phyloP scores from a whole-genome alignment of 768 basidiomycete genomes.

The Rhizopogon salebrosus region DNA sequence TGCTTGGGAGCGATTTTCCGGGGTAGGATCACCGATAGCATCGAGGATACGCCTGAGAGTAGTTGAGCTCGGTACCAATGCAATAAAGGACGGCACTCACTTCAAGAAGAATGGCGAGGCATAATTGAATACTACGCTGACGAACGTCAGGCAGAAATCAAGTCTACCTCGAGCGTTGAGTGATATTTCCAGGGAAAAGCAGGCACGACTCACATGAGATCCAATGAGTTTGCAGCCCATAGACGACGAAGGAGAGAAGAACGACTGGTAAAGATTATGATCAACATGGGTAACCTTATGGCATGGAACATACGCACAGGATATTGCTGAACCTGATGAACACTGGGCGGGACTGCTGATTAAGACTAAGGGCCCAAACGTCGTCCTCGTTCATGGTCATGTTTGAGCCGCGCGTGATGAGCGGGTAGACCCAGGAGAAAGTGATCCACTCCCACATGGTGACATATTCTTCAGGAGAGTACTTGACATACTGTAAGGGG shows the following conservation, averaged over 20 bases:
- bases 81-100: slow-evolving; percentile 25
- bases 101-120: slow-evolving; percentile 83
- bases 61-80: not conserved
- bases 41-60: slow-evolving; percentile 51
- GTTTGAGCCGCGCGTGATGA: slow-evolving; percentile 44
- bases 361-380: slow-evolving; percentile 68
- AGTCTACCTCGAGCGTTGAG: slow-evolving; percentile 29
- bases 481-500: slow-evolving; percentile 18
- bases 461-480: slow-evolving; percentile 68
- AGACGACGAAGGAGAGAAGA: slow-evolving; percentile 36
- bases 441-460: slow-evolving; percentile 67
- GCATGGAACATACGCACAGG: slow-evolving; percentile 9
- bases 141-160: slow-evolving; percentile 62
- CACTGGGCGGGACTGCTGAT: slow-evolving; percentile 59
- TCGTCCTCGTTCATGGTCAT: slow-evolving; percentile 65
- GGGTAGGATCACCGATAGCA: slow-evolving; percentile 43
- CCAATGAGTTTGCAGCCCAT: slow-evolving; percentile 41
- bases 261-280: slow-evolving; percentile 10
- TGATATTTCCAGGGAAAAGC: not conserved
- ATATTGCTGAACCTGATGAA: slow-evolving; percentile 42
- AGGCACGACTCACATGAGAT: slow-evolving; percentile 29
- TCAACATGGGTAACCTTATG: not conserved
- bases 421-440: slow-evolving; percentile 67
- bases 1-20: slow-evolving; percentile 51
- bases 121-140: slow-evolving; percentile 75